Conservation (phyloP, 2,329 filamentous ascomycete genomes). For the Fusarium goolgardi region DNA sequence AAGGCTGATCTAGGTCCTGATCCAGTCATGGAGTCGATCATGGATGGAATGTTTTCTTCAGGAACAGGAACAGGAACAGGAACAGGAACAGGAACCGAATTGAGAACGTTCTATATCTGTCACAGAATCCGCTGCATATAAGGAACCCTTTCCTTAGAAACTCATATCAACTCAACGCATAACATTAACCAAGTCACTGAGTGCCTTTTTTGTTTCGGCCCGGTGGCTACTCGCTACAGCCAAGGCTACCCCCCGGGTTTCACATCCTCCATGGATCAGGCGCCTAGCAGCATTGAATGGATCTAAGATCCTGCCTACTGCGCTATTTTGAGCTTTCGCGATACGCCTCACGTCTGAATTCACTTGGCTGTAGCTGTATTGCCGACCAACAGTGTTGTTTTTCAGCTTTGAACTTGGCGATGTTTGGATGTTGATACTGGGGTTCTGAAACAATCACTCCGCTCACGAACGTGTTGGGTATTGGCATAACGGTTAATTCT, state of each 20-base stretch:
- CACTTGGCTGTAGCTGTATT: background rate
- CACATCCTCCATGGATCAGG: slow-evolving; percentile 40
- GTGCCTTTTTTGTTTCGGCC: slow-evolving; percentile 24
- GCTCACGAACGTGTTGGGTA: background rate
- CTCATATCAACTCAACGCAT: background rate
- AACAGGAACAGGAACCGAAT: slow-evolving; percentile 5
- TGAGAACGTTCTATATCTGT: slow-evolving; percentile 21
- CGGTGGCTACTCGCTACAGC: slow-evolving; percentile 25
- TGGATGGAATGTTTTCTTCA: slow-evolving; percentile 13
- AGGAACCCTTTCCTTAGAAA: background rate
- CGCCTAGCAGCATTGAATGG: slow-evolving; percentile 18
- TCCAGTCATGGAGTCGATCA: slow-evolving; percentile 11
- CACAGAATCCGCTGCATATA: background rate
- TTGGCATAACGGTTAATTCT: background rate
- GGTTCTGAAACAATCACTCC: slow-evolving; percentile 5
- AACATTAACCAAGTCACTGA: background rate
- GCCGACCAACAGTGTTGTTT: background rate
- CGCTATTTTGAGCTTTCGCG: slow-evolving; percentile 35
- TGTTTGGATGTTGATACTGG: background rate
- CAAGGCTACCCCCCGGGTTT: slow-evolving; percentile 39
- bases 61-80: slow-evolving; percentile 22
- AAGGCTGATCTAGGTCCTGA: slow-evolving; percentile 23
- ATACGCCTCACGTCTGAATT: slow-evolving; percentile 21
- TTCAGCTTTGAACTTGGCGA: background rate
- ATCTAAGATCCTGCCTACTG: slow-evolving; percentile 10